Conservation (phyloP, 306 rosid species). For the Mimosa bimucronata region DNA sequence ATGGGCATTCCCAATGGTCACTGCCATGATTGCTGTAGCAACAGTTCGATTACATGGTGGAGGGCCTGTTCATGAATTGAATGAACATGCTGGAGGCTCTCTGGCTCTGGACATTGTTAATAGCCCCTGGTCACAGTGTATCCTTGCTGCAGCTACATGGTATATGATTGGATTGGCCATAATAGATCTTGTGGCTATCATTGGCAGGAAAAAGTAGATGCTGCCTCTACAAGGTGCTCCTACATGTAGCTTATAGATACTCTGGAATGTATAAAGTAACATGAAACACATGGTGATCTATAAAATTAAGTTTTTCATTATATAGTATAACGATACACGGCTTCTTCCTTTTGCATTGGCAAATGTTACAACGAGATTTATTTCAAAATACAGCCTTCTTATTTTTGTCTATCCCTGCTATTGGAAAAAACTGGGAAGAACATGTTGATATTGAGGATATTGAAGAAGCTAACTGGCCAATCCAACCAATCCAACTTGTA, state of each 20-base stretch:
- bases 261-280: conserved; percentile 19
- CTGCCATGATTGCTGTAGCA: conserved; percentile 61
- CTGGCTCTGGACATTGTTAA: conserved; percentile 78
- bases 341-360: neutral
- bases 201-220: conserved; percentile 47
- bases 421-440: no score
- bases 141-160: conserved; percentile 74
- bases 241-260: neutral
- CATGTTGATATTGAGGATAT: no score
- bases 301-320: neutral
- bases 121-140: conserved; percentile 70
- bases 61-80: conserved; percentile 46
- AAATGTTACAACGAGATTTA: neutral
- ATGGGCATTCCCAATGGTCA: conserved; percentile 58
- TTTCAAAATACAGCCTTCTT: no score
- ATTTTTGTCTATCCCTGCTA: no score
- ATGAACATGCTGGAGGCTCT: conserved; percentile 73
- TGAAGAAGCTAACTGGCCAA: neutral
- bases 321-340: neutral
- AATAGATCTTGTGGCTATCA: conserved; percentile 48
- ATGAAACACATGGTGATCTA: conserved; percentile 1
- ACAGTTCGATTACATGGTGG: conserved; percentile 49
- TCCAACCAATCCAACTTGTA: neutral
- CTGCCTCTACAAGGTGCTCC: neutral
- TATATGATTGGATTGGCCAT: conserved; percentile 60